Percentiles rank a stretch among this genome's conserved stretches.
Evolutionary conservation across 2,329 filamentous ascomycete genomes (phyloP).

Genomic region (Calycina herbarum): DNA sequence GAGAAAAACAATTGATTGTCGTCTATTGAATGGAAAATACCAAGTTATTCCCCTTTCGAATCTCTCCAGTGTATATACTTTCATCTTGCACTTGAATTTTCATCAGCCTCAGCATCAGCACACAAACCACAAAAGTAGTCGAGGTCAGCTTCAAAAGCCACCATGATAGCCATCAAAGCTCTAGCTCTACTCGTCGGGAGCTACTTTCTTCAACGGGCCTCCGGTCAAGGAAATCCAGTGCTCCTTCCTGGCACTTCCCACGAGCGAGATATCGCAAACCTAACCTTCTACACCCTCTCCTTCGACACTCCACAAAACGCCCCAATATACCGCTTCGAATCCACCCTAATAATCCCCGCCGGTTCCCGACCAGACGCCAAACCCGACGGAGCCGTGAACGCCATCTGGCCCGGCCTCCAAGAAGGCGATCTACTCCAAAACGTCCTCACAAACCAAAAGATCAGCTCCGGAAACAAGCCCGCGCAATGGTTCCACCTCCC

Average conservation of each 20-base stretch:
- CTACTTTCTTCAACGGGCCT: not conserved
- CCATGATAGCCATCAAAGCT: not conserved
- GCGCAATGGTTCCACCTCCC: constrained; percentile 24
- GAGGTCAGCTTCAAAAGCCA: not conserved
- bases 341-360: constrained; percentile 22
- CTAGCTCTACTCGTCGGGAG: not conserved
- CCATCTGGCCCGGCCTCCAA: constrained; percentile 48
- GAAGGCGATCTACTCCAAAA: constrained; percentile 23
- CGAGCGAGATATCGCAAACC: constrained; percentile 10
- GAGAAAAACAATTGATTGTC: not conserved
- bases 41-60: not conserved
- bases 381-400: constrained; percentile 51
- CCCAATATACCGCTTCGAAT: constrained; percentile 21
- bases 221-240: not conserved
- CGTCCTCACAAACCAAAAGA: constrained; percentile 24
- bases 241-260: not conserved
- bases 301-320: constrained; percentile 4
- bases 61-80: not conserved
- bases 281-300: constrained; percentile 12
- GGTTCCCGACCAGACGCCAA: constrained; percentile 13
- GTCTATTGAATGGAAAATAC: not conserved
- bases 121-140: not conserved
- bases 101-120: not conserved
- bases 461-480: constrained; percentile 3
- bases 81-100: not conserved